These are phyloP conservation scores for Hanseniaspora lachancei DNA, from an alignment of 805 yeast species.

Conservation along the genomic window DNA sequence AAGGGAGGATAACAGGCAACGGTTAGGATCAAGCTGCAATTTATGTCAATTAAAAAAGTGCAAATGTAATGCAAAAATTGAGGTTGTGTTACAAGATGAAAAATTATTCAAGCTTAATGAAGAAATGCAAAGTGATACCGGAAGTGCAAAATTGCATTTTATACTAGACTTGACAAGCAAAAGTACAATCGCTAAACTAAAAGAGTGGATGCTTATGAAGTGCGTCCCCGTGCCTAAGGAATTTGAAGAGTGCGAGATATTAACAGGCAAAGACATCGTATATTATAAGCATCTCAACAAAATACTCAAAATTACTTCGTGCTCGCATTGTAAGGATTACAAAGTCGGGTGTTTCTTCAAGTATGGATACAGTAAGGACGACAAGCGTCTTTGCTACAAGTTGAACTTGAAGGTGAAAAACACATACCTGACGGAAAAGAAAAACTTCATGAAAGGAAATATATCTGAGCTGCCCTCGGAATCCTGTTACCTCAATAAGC, in stretches of 20 bases:
- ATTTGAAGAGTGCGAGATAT: not conserved
- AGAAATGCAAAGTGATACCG: not conserved
- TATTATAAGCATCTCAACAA: slow-evolving; percentile 7
- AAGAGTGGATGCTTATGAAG: not conserved
- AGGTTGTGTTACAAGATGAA: slow-evolving; percentile 3
- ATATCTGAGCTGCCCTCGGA: not conserved
- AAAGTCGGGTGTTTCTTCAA: not conserved
- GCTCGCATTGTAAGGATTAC: not conserved
- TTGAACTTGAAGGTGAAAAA: not conserved
- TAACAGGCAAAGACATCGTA: not conserved
- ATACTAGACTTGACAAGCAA: not conserved
- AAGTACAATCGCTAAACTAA: not conserved
- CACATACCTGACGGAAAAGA: not conserved
- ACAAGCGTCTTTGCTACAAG: slow-evolving; percentile 9
- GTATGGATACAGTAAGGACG: slow-evolving; percentile 10
- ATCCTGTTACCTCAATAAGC: not conserved
- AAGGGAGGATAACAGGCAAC: slow-evolving; percentile 2
- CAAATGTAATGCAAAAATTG: slow-evolving; percentile 6
- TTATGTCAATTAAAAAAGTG: slow-evolving; percentile 8
- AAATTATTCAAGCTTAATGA: not conserved
- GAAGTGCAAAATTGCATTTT: not conserved
- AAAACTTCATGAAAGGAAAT: not conserved
- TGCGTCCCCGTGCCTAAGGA: not conserved
- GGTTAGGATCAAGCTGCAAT: slow-evolving; percentile 10
- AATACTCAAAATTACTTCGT: not conserved